Evolutionary conservation across 176 grass and related monocot genomes (phyloP).

Genomic region (Oryza punctata): DNA sequence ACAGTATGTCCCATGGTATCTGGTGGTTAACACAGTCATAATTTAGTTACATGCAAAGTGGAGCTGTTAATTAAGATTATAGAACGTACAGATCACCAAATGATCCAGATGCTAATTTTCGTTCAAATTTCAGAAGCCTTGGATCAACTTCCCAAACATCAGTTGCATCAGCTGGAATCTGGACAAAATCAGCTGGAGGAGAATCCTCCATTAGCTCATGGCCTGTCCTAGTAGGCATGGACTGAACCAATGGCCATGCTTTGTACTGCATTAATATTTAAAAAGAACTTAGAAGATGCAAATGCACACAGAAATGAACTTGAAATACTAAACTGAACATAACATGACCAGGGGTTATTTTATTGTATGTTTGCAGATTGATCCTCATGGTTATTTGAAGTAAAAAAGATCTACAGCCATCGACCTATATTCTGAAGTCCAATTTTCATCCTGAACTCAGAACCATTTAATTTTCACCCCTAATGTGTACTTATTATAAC

Average conservation of each 20-base stretch:
- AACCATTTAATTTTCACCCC: not conserved
- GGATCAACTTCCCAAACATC: slow-evolving; percentile 92
- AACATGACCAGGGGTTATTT: not conserved
- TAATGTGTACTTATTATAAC: too few species aligned
- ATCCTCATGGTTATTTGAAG: not conserved
- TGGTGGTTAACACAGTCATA: slow-evolving; percentile 41
- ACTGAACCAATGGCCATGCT: slow-evolving; percentile 56
- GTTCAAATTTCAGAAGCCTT: slow-evolving; percentile 75
- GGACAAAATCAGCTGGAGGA: slow-evolving; percentile 48
- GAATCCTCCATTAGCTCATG: slow-evolving; percentile 40
- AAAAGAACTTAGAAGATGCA: slow-evolving; percentile 24
- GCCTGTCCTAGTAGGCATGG: slow-evolving; percentile 49
- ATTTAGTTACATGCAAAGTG: slow-evolving; percentile 38
- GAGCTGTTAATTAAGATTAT: slow-evolving; percentile 25
- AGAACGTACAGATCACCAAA: slow-evolving; percentile 85
- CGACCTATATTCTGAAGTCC: not conserved
- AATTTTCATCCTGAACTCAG: not conserved
- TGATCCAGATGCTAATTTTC: slow-evolving; percentile 74
- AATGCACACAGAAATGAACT: slow-evolving; percentile 17
- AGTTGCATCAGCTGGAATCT: slow-evolving; percentile 73
- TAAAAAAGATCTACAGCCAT: not conserved
- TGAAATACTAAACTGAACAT: not conserved
- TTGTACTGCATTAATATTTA: slow-evolving; percentile 56
- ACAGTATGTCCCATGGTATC: slow-evolving; percentile 81
- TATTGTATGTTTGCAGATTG: slow-evolving; percentile 1